These are phyloP conservation scores for Rauvolfia tetraphylla DNA, from an alignment of 257 asterid species.

Conservation along the genomic window DNA sequence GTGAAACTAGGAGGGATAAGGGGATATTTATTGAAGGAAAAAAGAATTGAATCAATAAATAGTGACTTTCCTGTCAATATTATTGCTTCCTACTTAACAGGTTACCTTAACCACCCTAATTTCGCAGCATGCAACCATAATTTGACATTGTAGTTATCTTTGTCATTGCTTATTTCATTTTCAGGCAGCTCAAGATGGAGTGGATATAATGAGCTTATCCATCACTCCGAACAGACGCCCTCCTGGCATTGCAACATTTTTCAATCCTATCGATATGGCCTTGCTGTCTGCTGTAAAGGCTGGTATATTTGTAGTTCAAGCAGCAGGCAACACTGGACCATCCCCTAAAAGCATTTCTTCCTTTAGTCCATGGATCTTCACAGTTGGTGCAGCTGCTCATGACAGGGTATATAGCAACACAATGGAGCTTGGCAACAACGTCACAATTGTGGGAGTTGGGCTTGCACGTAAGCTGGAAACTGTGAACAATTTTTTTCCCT, in stretches of 20 bases:
- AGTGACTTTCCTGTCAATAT: not conserved
- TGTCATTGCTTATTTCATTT: slow-evolving; percentile 12
- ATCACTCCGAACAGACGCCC: slow-evolving; percentile 98
- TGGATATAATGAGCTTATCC: slow-evolving; percentile 88
- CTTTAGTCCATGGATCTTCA: slow-evolving; percentile 96
- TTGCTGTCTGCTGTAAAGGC: slow-evolving; percentile 77
- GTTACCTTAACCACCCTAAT: not conserved
- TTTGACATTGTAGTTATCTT: not conserved
- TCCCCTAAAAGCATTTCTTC: slow-evolving; percentile 88
- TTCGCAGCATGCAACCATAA: slow-evolving; percentile 1
- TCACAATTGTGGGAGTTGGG: slow-evolving; percentile 88
- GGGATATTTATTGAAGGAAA: not conserved
- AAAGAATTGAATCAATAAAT: not conserved
- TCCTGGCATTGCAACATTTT: slow-evolving; percentile 94
- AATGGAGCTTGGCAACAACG: slow-evolving; percentile 74
- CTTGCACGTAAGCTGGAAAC: slow-evolving; percentile 78
- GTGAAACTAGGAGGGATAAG: not conserved
- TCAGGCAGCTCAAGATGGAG: slow-evolving; percentile 97
- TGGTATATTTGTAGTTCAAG: slow-evolving; percentile 91
- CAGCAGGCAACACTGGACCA: slow-evolving; percentile 99
- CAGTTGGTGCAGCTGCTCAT: slow-evolving; percentile 94
- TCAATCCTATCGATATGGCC: slow-evolving; percentile 99
- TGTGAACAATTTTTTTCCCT: not conserved
- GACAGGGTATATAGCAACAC: slow-evolving; percentile 83
- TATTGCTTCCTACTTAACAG: not conserved